phyloP scores from a whole-genome alignment of 1,139 yeast genomes.

The Suhomyces maxii region DNA sequence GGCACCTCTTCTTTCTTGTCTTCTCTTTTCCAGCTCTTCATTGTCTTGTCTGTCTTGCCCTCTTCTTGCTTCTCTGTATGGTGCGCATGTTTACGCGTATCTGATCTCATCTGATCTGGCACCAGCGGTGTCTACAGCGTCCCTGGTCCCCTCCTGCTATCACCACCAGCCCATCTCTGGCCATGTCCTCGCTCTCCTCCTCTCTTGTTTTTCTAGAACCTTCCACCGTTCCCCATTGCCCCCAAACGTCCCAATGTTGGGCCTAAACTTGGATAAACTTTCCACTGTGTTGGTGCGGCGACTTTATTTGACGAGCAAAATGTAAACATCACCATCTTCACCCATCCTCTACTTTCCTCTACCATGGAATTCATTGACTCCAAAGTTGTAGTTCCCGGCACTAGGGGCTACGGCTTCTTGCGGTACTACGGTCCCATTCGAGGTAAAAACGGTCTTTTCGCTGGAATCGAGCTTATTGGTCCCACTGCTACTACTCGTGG shows the following conservation, averaged over 20 bases:
- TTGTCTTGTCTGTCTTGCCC: too few relatives aligned
- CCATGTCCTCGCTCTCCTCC: neutral
- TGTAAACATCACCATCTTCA: neutral
- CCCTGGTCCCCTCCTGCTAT: too few relatives aligned
- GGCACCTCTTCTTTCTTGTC: too few relatives aligned
- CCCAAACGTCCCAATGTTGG: neutral
- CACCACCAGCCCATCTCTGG: neutral
- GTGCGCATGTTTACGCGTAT: too few relatives aligned
- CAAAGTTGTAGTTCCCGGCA: slow-evolving; percentile 44
- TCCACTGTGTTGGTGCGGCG: neutral
- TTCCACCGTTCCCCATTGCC: neutral
- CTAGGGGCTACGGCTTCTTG: slow-evolving; percentile 58
- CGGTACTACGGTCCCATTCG: slow-evolving; percentile 74
- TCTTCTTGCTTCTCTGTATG: too few relatives aligned
- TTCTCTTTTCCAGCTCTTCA: too few relatives aligned
- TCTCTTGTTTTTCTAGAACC: neutral
- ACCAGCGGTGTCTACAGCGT: too few relatives aligned
- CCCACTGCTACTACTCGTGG: slow-evolving; percentile 52
- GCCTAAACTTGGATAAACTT: neutral
- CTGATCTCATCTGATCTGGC: too few relatives aligned
- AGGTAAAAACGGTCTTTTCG: slow-evolving; percentile 75
- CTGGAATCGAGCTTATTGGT: slow-evolving; percentile 80
- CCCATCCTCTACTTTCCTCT: neutral
- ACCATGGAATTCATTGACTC: slow-evolving; percentile 28
- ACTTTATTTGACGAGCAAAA: neutral